Base-by-base conservation (phyloP, 2,329 filamentous ascomycete genomes). In the Tolypocladium capitatum region DNA sequence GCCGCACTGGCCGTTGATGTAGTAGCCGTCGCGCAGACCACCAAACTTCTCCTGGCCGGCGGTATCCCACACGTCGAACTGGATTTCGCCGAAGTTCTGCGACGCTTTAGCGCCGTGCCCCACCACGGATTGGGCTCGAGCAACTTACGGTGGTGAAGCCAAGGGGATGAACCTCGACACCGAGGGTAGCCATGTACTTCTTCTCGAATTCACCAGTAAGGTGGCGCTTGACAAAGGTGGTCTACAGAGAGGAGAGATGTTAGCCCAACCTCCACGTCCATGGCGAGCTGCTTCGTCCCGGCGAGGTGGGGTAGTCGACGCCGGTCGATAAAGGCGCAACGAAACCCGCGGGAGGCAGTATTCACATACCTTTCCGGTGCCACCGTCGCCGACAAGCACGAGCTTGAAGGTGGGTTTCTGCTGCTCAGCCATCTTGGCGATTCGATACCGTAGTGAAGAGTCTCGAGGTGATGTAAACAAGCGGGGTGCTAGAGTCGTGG, bases 141-240 rank as follows among this genome's bases (percentile, higher is more conserved):
- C 21, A 44, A 78, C 88, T 75, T 88, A 97, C 90, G 68, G 91
- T 97, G 64, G 83, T 88, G 83, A 98, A 98, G 64, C 83, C 86
- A 58, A 98, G 87, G 69, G 92, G 92, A 79, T 98, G 92, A 58
- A 98, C 92, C 72, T 98, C 92, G 68, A 98, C 92, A 84, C 92
- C 92, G 57, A 98, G 87, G 52, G 92, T 98, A 63, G 92, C 92
- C 71, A 98, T 97, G 77, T 98, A 98, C 79, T 97, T 98, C 86
- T 98, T 98, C 78, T 98, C 92, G 69, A 98, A 98, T 72, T 98
- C 92, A 70, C 92, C 92, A 67, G 92, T 98, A 82, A 97, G 81
- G 76, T 98, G 92, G 68, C 92, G 92, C 85, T 98, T 98, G 80
- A 98, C 92, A 73, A 98, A 98, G 68, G 92, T 98, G 69, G 92